These are phyloP conservation scores for Citrus cavaleriei DNA, from an alignment of 345 rosid species.

Conservation along the genomic window DNA sequence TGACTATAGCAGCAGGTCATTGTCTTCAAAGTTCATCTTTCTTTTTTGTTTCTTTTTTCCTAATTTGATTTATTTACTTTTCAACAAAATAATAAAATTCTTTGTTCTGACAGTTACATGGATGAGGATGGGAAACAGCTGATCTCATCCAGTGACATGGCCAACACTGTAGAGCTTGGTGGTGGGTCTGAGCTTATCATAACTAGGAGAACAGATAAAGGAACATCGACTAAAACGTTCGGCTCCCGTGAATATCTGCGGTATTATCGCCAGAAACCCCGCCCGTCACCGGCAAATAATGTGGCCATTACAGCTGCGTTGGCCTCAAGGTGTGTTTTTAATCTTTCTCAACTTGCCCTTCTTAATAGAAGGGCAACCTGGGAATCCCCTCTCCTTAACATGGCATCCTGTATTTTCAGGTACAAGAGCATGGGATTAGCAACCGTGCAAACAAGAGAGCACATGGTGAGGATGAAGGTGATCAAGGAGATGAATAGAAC, in stretches of 20 bases:
- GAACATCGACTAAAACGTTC: constrained; percentile 50
- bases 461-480: constrained; percentile 71
- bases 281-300: constrained; percentile 52
- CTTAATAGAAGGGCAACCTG: not conserved
- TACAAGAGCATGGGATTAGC: constrained; percentile 85
- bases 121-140: constrained; percentile 76
- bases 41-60: not conserved
- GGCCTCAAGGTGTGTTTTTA: constrained; percentile 56
- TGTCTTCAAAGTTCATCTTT: not conserved
- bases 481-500: constrained; percentile 60
- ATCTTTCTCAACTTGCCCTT: constrained; percentile 4
- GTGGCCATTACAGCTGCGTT: constrained; percentile 58
- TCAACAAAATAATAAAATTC: too few species aligned
- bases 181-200: constrained; percentile 88
- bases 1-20: constrained; percentile 89
- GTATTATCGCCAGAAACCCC: constrained; percentile 90
- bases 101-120: constrained; percentile 50
- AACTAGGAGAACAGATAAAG: constrained; percentile 45
- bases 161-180: constrained; percentile 54
- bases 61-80: not conserved
- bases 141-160: constrained; percentile 54
- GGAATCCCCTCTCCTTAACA: not conserved
- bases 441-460: constrained; percentile 72
- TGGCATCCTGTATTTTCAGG: constrained; percentile 30
- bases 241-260: constrained; percentile 89